phyloP scores from a whole-genome alignment of 176 grass and related monocot species.

The Triticum timopheevii region DNA sequence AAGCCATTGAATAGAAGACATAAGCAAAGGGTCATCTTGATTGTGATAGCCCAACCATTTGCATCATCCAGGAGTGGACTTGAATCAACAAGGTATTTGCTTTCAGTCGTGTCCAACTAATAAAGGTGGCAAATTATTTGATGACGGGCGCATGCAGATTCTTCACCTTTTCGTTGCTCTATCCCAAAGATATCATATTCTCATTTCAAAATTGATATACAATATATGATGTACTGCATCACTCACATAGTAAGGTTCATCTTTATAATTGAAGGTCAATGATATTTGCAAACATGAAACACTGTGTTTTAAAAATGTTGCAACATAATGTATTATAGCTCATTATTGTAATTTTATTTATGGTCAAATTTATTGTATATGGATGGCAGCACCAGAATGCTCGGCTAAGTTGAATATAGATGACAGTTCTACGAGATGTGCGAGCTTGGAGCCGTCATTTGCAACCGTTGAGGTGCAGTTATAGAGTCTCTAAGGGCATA shows the following conservation, averaged over 20 bases:
- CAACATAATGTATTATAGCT: not conserved
- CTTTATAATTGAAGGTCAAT: not conserved
- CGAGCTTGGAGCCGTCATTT: not conserved
- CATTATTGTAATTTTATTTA: not conserved
- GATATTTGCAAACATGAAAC: not conserved
- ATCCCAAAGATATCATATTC: not conserved
- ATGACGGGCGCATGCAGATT: not conserved
- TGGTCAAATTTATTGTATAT: not conserved
- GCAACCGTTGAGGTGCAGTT: not conserved
- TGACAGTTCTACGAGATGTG: not conserved
- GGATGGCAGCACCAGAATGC: not conserved
- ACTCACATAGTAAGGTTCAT: not conserved
- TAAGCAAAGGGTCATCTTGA: not conserved
- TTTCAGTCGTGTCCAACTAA: not conserved
- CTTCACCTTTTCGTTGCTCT: not conserved
- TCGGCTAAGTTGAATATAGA: not conserved
- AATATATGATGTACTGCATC: not conserved
- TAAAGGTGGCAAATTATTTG: not conserved
- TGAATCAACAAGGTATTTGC: not conserved
- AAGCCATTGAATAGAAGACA: not conserved
- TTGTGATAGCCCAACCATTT: constrained; percentile 29
- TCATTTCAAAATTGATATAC: not conserved
- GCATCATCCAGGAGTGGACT: not conserved
- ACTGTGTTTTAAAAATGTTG: not conserved
- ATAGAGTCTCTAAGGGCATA: not conserved